Evolutionary conservation across 257 asterid genomes (phyloP).

Genomic region (Scutellaria galericulata): DNA sequence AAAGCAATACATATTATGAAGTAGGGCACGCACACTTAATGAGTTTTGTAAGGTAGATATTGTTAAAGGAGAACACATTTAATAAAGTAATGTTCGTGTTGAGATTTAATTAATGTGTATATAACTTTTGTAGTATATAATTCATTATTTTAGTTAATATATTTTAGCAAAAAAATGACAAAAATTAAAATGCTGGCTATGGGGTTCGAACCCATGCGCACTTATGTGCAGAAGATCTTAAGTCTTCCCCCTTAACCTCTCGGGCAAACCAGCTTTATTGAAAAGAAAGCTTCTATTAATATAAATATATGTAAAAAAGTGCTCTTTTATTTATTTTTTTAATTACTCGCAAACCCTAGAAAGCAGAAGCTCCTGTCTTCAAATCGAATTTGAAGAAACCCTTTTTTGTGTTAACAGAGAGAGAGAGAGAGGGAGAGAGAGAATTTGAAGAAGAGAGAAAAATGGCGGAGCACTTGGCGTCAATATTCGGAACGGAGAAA

Average conservation of each 20-base stretch:
- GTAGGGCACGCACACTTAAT: too few relatives aligned
- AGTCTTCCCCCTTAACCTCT: slow-evolving; percentile 97
- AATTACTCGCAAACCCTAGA: slow-evolving; percentile 37
- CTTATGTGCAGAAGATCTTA: slow-evolving; percentile 87
- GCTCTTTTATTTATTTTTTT: background rate
- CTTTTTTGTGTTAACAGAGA: background rate
- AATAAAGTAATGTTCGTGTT: too few relatives aligned
- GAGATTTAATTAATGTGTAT: too few relatives aligned
- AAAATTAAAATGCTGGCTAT: slow-evolving; percentile 60
- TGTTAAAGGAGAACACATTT: too few relatives aligned
- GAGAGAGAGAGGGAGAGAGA: background rate
- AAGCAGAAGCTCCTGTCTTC: background rate
- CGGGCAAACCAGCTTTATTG: slow-evolving; percentile 82
- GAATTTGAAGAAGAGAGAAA: slow-evolving; percentile 12
- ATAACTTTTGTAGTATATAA: too few relatives aligned
- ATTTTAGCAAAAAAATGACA: background rate
- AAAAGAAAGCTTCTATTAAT: accelerated
- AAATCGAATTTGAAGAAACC: slow-evolving; percentile 24
- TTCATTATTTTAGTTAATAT: too few relatives aligned
- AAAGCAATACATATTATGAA: too few relatives aligned
- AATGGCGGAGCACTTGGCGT: slow-evolving; percentile 53
- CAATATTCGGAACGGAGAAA: slow-evolving; percentile 51
- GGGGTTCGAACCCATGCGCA: slow-evolving; percentile 99
- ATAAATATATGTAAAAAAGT: accelerated
- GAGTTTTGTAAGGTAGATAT: too few relatives aligned